Evolutionary conservation across 768 basidiomycete species (phyloP).

Genomic region (Auricularia cornea): DNA sequence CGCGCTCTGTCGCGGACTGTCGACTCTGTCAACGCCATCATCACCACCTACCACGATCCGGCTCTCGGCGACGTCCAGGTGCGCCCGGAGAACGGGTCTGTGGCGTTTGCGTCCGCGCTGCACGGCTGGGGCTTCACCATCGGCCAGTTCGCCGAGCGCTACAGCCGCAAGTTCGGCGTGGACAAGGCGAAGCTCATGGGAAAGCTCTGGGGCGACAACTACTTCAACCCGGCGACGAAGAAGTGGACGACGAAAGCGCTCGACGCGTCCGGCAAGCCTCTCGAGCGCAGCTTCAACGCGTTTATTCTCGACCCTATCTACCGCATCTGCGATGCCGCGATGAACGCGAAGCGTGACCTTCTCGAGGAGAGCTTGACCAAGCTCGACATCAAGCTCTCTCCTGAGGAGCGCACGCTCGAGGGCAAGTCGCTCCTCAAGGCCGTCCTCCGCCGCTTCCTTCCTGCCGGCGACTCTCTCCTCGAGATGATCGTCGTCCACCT

Average conservation of each 20-base stretch:
- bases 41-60: constrained; percentile 42
- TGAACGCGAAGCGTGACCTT: constrained; percentile 45
- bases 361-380: constrained; percentile 37
- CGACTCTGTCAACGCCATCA: constrained; percentile 46
- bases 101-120: constrained; percentile 45
- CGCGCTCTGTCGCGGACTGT: constrained; percentile 43
- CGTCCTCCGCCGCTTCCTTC: constrained; percentile 44
- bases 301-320: constrained; percentile 48
- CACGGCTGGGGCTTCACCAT: constrained; percentile 50
- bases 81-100: constrained; percentile 42
- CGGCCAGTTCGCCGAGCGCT: constrained; percentile 39
- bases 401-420: constrained; percentile 40
- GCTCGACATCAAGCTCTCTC: constrained; percentile 37
- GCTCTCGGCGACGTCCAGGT: constrained; percentile 41
- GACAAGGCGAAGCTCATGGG: constrained; percentile 43
- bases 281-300: constrained; percentile 45
- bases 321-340: constrained; percentile 42
- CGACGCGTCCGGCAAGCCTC: constrained; percentile 31
- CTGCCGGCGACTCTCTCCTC: constrained; percentile 43
- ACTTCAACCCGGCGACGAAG: constrained; percentile 48
- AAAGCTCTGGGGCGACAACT: constrained; percentile 46
- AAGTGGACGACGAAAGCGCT: constrained; percentile 39
- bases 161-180: constrained; percentile 47
- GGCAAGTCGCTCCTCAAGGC: constrained; percentile 44
- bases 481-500: constrained; percentile 50